phyloP scores from a whole-genome alignment of 306 rosid genomes.

The Lupinus albus region DNA sequence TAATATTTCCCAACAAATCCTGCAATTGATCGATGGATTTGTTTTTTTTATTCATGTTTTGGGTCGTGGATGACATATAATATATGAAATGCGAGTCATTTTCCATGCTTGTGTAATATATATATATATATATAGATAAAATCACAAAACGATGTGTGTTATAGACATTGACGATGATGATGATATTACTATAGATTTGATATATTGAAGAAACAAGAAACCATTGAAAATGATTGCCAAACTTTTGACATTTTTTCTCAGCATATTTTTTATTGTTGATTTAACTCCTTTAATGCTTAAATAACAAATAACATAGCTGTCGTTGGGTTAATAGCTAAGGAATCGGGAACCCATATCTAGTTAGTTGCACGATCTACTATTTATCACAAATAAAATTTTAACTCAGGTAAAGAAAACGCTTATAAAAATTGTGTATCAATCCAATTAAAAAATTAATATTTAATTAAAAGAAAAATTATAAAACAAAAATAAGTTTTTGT shows the following conservation, averaged over 20 bases:
- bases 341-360: too few species aligned
- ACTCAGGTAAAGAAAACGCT: too few species aligned
- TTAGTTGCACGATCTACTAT: too few species aligned
- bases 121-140: not conserved
- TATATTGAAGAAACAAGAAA: not conserved
- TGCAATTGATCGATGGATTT: not conserved
- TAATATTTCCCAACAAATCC: not conserved
- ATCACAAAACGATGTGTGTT: not conserved
- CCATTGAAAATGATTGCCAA: constrained; percentile 7
- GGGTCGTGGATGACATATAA: not conserved
- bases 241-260: not conserved
- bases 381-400: too few species aligned
- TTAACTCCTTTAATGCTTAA: not conserved
- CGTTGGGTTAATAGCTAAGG: constrained; percentile 27
- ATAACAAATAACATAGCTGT: not conserved
- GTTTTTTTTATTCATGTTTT: not conserved
- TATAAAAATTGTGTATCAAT: too few species aligned
- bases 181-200: not conserved
- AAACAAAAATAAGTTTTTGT: too few species aligned
- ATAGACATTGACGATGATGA: constrained; percentile 2
- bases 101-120: not conserved
- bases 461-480: too few species aligned
- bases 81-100: not conserved
- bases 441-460: too few species aligned
- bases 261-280: not conserved